These are phyloP conservation scores for Eucalyptus camaldulensis DNA, from an alignment of 345 rosid genomes.

Conservation along the genomic window DNA sequence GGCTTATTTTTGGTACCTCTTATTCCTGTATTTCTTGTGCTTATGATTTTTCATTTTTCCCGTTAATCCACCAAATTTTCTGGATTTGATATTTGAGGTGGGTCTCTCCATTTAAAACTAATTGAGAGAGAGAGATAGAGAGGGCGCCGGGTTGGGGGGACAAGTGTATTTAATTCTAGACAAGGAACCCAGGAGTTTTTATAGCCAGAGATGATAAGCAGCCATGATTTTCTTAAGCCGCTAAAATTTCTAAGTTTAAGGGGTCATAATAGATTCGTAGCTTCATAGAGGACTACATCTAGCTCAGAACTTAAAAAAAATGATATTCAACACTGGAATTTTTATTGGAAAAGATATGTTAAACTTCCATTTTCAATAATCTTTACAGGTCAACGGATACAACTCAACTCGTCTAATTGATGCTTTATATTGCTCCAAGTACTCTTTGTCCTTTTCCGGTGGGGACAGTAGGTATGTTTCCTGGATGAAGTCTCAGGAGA, in stretches of 20 bases:
- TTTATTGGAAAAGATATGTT: background rate
- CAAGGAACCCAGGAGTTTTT: background rate
- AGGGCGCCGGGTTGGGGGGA: background rate
- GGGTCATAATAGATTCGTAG: background rate
- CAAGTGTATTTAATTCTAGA: background rate
- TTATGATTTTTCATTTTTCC: background rate
- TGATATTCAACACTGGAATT: background rate
- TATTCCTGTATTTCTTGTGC: background rate
- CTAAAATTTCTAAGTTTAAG: background rate
- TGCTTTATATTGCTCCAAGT: slow-evolving; percentile 67
- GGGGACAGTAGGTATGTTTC: slow-evolving; percentile 14
- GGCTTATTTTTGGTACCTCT: background rate
- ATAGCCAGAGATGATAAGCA: background rate
- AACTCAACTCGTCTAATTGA: slow-evolving; percentile 48
- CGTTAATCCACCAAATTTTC: background rate
- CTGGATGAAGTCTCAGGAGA: slow-evolving; percentile 13
- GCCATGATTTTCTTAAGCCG: background rate
- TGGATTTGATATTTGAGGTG: background rate
- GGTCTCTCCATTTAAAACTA: background rate
- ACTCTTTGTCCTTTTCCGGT: slow-evolving; percentile 33
- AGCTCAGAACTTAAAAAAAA: background rate
- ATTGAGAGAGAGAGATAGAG: background rate
- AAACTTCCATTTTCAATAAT: background rate
- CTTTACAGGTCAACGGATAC: slow-evolving; percentile 53
- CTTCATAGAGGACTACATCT: background rate